Percentiles rank a stretch among this genome's conserved stretches.
Conservation (phyloP, 2,329 filamentous ascomycete genomes). For the Aspergillus arachidicola region DNA sequence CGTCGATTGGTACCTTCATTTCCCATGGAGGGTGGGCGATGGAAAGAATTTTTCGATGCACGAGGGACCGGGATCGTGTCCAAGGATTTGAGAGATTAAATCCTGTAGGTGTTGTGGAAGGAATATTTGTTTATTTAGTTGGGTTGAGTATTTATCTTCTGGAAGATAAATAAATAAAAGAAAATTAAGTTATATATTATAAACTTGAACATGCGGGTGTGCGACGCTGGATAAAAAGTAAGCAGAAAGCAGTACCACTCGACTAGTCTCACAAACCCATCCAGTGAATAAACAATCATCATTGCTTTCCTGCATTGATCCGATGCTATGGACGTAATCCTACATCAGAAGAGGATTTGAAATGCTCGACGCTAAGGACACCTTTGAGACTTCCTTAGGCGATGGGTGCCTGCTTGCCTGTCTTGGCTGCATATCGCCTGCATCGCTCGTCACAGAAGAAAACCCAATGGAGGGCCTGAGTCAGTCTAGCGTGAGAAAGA, state of each 20-base stretch:
- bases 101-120: neutral
- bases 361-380: neutral
- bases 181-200: neutral
- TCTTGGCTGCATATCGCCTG: conserved; percentile 2
- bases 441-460: neutral
- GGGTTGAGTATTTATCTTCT: neutral
- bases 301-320: neutral
- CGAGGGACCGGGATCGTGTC: neutral
- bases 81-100: neutral
- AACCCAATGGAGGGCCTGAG: neutral
- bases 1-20: neutral
- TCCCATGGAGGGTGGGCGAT: neutral
- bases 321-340: conserved; percentile 1
- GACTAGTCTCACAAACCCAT: neutral
- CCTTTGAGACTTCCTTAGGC: conserved; percentile 1
- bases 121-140: neutral
- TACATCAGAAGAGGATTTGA: neutral
- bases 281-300: conserved; percentile 2
- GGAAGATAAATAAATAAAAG: neutral
- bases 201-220: neutral
- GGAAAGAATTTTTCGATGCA: neutral
- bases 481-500: neutral
- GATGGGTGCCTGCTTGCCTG: conserved; percentile 5
- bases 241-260: neutral
- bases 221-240: neutral